Evolutionary conservation across 495 filamentous ascomycete genomes (phyloP).

Genomic region (Penicillium angulare): DNA sequence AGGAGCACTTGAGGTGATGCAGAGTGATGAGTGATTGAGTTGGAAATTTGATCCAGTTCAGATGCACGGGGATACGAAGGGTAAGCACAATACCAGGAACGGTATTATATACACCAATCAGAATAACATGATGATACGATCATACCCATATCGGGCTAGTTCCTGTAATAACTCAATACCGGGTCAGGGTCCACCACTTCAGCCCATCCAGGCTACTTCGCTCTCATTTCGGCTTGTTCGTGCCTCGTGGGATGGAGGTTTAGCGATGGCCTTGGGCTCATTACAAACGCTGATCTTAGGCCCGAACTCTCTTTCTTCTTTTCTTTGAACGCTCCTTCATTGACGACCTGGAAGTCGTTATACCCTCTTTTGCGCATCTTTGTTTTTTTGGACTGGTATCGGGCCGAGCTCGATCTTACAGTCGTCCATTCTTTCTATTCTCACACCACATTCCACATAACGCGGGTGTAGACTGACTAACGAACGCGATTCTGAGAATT

Average conservation of each 20-base stretch:
- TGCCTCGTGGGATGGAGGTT: conserved; percentile 11
- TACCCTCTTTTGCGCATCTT: conserved; percentile 30
- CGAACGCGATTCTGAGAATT: conserved; percentile 13
- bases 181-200: conserved; percentile 14
- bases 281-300: conserved; percentile 2
- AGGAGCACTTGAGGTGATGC: no score
- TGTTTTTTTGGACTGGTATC: conserved; percentile 17
- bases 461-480: conserved; percentile 12
- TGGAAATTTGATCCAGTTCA: no score
- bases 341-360: conserved; percentile 31
- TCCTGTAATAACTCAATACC: conserved; percentile 1
- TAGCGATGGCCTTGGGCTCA: no score
- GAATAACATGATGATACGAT: neutral
- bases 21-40: no score
- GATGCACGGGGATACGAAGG: no score
- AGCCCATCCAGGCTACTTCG: neutral
- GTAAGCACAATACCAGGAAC: conserved; percentile 15
- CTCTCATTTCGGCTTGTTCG: conserved; percentile 5
- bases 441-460: conserved; percentile 25
- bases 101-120: conserved; percentile 9
- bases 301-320: neutral
- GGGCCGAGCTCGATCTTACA: conserved; percentile 23
- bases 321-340: neutral
- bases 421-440: conserved; percentile 33
- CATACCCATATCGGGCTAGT: conserved; percentile 4